Percentiles rank a stretch among this genome's conserved stretches.
phyloP scores from a whole-genome alignment of 164 flowering plant species.

The Umbellularia californica region DNA sequence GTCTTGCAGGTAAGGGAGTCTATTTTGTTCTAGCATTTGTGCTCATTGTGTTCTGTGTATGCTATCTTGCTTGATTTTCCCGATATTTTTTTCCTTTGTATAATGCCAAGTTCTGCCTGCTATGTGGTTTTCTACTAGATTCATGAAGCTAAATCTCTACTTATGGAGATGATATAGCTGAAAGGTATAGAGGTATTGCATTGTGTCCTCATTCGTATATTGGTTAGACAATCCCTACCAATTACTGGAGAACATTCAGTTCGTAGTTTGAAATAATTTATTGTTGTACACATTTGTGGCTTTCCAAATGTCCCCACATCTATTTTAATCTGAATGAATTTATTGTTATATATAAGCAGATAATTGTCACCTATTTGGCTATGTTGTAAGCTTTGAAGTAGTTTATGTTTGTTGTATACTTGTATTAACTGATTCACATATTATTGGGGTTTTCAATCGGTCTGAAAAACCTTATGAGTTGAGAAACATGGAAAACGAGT shows the following conservation, averaged over 20 bases:
- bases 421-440: no score
- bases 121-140: neutral
- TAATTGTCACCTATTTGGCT: no score
- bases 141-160: neutral
- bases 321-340: no score
- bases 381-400: no score
- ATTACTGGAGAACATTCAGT: neutral
- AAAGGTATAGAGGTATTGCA: neutral
- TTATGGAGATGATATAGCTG: neutral
- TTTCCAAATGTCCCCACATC: neutral
- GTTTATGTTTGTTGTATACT: no score
- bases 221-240: neutral
- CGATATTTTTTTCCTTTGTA: neutral
- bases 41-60: neutral
- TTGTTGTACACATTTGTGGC: neutral
- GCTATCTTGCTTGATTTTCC: neutral
- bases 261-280: neutral
- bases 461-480: no score
- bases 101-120: neutral
- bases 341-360: no score
- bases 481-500: no score
- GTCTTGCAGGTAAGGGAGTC: conserved; percentile 65
- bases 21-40: neutral
- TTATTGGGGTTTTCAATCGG: no score
- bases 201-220: neutral